phyloP scores from a whole-genome alignment of 1,284 basidiomycete species.

The Cronartium quercuum region DNA sequence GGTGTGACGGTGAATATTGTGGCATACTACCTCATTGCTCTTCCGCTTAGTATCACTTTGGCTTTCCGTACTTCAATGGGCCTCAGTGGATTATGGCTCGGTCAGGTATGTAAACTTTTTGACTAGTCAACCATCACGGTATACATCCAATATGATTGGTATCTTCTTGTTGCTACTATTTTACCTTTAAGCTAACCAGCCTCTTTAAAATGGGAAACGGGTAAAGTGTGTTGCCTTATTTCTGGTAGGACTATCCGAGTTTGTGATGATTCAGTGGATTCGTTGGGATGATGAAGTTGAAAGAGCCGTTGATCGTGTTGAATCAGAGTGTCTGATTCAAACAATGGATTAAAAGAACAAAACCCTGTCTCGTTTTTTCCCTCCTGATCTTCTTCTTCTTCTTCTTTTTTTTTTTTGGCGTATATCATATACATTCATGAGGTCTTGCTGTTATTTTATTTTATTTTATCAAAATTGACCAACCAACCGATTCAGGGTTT shows the following conservation, averaged over 20 bases:
- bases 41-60: constrained; percentile 64
- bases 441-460: too few relatives aligned
- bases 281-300: constrained; percentile 62
- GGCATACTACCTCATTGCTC: constrained; percentile 68
- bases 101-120: constrained; percentile 55
- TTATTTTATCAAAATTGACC: too few relatives aligned
- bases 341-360: too few relatives aligned
- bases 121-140: background rate
- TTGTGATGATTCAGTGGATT: constrained; percentile 58
- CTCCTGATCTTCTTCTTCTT: too few relatives aligned
- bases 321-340: background rate
- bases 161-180: background rate
- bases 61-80: constrained; percentile 55
- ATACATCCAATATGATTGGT: background rate
- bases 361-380: too few relatives aligned
- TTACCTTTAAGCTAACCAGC: too few relatives aligned
- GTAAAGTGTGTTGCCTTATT: constrained; percentile 56
- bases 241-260: constrained; percentile 65
- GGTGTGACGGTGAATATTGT: constrained; percentile 66
- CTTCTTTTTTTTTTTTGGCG: too few relatives aligned
- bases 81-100: constrained; percentile 61
- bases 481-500: too few relatives aligned
- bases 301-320: constrained; percentile 47
- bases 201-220: too few relatives aligned
- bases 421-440: too few relatives aligned